Evolutionary conservation across 352 stramenopile species (phyloP).

Genomic region (Aphanomyces invadans): DNA sequence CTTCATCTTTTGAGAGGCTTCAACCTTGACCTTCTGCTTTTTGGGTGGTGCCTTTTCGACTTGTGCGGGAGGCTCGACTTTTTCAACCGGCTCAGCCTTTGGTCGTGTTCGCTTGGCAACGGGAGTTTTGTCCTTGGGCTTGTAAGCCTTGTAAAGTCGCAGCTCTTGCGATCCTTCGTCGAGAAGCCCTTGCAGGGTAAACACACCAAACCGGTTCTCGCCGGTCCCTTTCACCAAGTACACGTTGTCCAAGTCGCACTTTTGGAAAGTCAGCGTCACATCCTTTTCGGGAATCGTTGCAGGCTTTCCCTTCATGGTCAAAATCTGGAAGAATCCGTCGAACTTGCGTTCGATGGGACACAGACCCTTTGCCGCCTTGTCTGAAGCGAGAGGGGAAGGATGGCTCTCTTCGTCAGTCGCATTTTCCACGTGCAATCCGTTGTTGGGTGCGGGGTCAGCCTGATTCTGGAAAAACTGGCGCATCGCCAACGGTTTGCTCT

Average conservation of each 20-base stretch:
- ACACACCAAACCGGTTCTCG: constrained; percentile 75
- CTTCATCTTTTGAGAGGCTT: too few relatives aligned
- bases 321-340: constrained; percentile 81
- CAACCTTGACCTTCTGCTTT: constrained; percentile 20
- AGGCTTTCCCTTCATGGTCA: constrained; percentile 73
- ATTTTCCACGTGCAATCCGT: constrained; percentile 30
- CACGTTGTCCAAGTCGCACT: constrained; percentile 47
- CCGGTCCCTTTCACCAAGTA: constrained; percentile 62
- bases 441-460: constrained; percentile 26
- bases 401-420: constrained; percentile 34
- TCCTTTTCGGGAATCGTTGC: constrained; percentile 74
- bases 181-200: constrained; percentile 61
- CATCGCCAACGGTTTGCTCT: constrained; percentile 56
- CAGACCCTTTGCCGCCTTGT: constrained; percentile 48
- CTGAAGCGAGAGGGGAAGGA: constrained; percentile 58
- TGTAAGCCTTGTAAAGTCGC: constrained; percentile 82
- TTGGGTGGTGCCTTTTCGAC: constrained; percentile 17
- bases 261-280: constrained; percentile 61
- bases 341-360: constrained; percentile 78
- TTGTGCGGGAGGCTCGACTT: constrained; percentile 27
- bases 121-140: constrained; percentile 53
- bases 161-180: constrained; percentile 72
- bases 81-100: constrained; percentile 19
- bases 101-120: constrained; percentile 56
- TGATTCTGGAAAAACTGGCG: constrained; percentile 44